Conservation (phyloP, 768 basidiomycete species). For the Daedaleopsis sinensis region DNA sequence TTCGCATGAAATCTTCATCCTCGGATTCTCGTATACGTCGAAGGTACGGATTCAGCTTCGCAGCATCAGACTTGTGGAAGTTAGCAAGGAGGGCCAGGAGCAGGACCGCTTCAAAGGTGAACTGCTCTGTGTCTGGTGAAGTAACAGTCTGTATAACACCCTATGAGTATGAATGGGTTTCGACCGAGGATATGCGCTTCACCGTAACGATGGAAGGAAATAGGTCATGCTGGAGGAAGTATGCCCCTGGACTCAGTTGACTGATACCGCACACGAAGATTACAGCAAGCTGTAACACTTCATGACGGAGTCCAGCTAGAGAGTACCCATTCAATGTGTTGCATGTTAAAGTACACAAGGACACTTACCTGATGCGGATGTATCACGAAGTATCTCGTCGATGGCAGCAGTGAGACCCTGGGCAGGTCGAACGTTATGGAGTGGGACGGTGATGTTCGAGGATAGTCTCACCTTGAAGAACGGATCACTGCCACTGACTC, state of each 20-base stretch:
- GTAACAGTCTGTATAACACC: conserved; percentile 53
- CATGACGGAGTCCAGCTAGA: conserved; percentile 52
- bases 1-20: conserved; percentile 56
- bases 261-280: conserved; percentile 60
- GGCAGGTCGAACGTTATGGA: neutral
- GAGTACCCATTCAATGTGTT: neutral
- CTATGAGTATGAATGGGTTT: neutral
- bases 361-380: conserved; percentile 46
- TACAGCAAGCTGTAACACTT: conserved; percentile 57
- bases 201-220: conserved; percentile 51
- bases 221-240: conserved; percentile 64
- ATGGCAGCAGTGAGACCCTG: conserved; percentile 56
- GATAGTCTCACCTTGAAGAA: conserved; percentile 52
- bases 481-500: conserved; percentile 56
- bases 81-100: conserved; percentile 67
- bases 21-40: conserved; percentile 49
- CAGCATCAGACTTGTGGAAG: conserved; percentile 74
- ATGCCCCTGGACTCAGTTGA: conserved; percentile 72
- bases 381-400: conserved; percentile 48
- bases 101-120: conserved; percentile 60
- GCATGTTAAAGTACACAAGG: neutral
- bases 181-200: conserved; percentile 37
- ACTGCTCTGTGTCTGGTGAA: conserved; percentile 54
- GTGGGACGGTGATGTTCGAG: neutral
- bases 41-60: conserved; percentile 69